A percentile compares a stretch with the other conserved stretches of the same genome.
Evolutionary conservation across 176 grass and related monocot genomes (phyloP).

Genomic region (Triticum dicoccoides): DNA sequence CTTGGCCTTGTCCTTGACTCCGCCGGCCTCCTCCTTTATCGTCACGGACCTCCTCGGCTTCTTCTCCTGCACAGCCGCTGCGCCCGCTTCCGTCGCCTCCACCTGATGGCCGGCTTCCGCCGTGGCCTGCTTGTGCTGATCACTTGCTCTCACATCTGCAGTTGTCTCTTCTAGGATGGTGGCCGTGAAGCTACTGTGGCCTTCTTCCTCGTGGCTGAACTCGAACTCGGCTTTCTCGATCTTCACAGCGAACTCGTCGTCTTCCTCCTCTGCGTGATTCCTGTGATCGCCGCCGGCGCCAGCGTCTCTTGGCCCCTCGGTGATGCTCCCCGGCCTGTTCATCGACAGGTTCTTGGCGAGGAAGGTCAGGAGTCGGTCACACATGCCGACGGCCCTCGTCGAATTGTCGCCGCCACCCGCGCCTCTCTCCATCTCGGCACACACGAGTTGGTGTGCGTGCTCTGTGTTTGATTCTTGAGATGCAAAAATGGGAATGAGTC

Average conservation of each 20-base stretch:
- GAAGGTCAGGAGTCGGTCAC: conserved; percentile 46
- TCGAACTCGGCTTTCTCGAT: conserved; percentile 46
- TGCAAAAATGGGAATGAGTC: neutral
- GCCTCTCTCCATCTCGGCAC: neutral
- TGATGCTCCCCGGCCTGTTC: conserved; percentile 23
- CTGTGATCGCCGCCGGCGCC: neutral
- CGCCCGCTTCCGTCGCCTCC: neutral
- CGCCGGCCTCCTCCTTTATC: conserved; percentile 27
- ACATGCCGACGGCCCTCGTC: conserved; percentile 21
- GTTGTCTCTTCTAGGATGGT: conserved; percentile 20
- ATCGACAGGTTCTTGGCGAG: conserved; percentile 37
- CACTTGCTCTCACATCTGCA: neutral
- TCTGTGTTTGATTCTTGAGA: neutral
- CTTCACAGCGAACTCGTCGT: conserved; percentile 27
- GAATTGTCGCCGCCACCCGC: neutral
- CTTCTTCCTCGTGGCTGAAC: neutral
- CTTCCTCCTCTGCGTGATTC: neutral
- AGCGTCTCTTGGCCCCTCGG: conserved; percentile 1
- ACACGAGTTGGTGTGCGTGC: neutral
- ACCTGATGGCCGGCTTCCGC: neutral
- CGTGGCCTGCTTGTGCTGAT: neutral
- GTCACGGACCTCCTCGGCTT: conserved; percentile 41
- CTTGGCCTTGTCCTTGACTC: conserved; percentile 11
- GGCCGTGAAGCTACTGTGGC: neutral
- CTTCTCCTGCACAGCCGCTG: neutral